Conservation (phyloP, 352 stramenopile genomes). For the Phytophthora pisi region DNA sequence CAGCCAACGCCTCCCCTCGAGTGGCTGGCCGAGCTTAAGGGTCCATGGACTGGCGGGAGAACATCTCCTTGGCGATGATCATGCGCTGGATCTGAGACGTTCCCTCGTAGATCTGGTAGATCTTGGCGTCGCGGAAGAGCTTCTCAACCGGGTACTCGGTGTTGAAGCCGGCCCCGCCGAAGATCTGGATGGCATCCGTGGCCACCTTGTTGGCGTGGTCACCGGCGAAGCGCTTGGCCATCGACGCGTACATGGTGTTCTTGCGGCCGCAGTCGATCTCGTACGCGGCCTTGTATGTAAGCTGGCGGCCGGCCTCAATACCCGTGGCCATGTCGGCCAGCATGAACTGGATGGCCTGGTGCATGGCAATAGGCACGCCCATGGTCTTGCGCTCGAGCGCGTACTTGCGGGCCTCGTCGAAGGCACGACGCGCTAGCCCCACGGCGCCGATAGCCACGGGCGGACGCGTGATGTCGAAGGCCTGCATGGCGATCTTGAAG, state of each 20-base stretch:
- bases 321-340: slow-evolving; percentile 91
- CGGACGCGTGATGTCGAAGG: slow-evolving; percentile 91
- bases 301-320: slow-evolving; percentile 82
- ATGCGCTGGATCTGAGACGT: slow-evolving; percentile 93
- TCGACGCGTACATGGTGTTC: slow-evolving; percentile 91
- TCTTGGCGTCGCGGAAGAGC: slow-evolving; percentile 92
- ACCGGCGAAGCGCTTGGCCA: slow-evolving; percentile 91
- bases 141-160: slow-evolving; percentile 94
- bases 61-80: slow-evolving; percentile 91
- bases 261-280: slow-evolving; percentile 90
- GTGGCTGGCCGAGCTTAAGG: slow-evolving; percentile 39
- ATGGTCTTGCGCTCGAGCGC: slow-evolving; percentile 89
- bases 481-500: slow-evolving; percentile 94
- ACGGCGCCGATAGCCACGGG: slow-evolving; percentile 89
- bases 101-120: slow-evolving; percentile 94
- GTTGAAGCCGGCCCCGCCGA: slow-evolving; percentile 91
- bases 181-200: slow-evolving; percentile 92
- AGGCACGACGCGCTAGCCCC: slow-evolving; percentile 83
- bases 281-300: slow-evolving; percentile 91
- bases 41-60: slow-evolving; percentile 70
- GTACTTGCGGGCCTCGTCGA: slow-evolving; percentile 91
- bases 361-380: slow-evolving; percentile 80
- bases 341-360: slow-evolving; percentile 92
- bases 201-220: slow-evolving; percentile 88
- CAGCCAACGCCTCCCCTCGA: not conserved